phyloP scores from a whole-genome alignment of 148 eudicot species.

The Rhododendron ferrugineum region DNA sequence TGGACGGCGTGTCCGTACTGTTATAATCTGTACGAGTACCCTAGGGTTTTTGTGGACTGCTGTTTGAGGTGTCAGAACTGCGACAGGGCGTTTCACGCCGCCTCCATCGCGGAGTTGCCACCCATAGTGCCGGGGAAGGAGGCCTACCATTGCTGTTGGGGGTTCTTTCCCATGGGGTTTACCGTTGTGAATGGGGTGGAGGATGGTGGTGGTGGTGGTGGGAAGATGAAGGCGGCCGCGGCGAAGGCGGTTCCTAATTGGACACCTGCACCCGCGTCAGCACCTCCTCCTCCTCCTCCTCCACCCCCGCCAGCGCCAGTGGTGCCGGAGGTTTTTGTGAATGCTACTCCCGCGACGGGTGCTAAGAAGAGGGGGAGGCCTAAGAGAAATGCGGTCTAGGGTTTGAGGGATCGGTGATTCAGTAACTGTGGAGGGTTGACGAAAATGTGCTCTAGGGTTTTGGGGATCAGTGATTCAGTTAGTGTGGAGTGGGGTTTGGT shows the following conservation, averaged over 20 bases:
- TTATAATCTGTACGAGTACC: slow-evolving; percentile 63
- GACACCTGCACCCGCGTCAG: slow-evolving; percentile 23
- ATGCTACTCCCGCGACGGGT: neutral
- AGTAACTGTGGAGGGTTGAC: neutral
- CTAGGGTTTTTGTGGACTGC: slow-evolving; percentile 49
- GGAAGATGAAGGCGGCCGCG: slow-evolving; percentile 1
- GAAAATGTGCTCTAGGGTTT: neutral
- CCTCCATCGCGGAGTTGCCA: slow-evolving; percentile 46
- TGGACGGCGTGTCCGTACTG: slow-evolving; percentile 98
- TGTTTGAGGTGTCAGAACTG: slow-evolving; percentile 74
- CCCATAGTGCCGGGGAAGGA: slow-evolving; percentile 84
- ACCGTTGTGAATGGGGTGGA: slow-evolving; percentile 15
- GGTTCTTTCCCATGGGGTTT: slow-evolving; percentile 82
- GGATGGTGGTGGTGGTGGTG: neutral
- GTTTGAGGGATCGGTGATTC: neutral
- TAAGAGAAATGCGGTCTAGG: slow-evolving; percentile 22
- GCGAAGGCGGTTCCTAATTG: slow-evolving; percentile 14
- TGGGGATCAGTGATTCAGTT: neutral
- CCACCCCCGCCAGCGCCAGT: neutral
- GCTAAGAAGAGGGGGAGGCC: slow-evolving; percentile 50
- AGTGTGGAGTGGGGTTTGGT: neutral
- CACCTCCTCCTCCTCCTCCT: neutral
- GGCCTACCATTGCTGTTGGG: slow-evolving; percentile 87
- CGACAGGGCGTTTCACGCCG: slow-evolving; percentile 63
- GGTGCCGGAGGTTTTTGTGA: slow-evolving; percentile 5